Percentiles rank a stretch among this genome's conserved stretches.
Conservation (phyloP, 2,329 filamentous ascomycete genomes). For the Nakataea oryzae region DNA sequence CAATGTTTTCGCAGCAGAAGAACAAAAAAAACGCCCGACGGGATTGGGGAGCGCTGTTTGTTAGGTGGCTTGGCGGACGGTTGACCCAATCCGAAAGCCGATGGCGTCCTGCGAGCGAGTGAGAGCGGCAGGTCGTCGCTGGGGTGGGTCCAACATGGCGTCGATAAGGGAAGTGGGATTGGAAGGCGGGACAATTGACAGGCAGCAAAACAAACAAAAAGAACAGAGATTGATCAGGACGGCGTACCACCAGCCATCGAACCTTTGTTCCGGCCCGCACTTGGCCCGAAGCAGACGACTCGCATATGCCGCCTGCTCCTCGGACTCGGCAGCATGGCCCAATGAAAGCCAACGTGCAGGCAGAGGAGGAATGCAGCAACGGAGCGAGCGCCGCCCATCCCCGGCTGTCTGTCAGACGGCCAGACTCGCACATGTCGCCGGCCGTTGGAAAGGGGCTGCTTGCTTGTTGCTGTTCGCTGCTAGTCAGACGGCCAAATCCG, state of each 20-base stretch:
- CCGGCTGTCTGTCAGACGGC: neutral
- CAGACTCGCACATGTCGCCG: neutral
- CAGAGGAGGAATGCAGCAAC: neutral
- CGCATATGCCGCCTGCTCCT: too few species aligned
- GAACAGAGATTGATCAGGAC: neutral
- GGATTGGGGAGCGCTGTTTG: neutral
- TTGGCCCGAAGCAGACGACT: neutral
- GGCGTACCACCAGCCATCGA: neutral
- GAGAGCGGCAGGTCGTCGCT: too few species aligned
- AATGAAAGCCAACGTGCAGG: neutral
- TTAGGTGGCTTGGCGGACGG: neutral
- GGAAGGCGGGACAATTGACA: neutral
- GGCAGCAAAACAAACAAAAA: neutral
- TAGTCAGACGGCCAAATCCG: neutral
- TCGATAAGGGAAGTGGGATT: neutral
- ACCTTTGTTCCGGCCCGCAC: neutral
- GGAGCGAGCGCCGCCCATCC: too few species aligned
- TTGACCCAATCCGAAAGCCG: neutral
- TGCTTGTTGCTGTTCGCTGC: neutral
- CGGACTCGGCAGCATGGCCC: too few species aligned
- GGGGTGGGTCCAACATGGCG: too few species aligned
- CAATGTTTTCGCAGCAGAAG: too few species aligned
- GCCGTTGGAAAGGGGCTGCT: neutral
- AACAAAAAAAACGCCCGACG: neutral
- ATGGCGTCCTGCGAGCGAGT: neutral